phyloP scores from a whole-genome alignment of 192 early-diverging fungal genomes.

The Mortierella alpina region DNA sequence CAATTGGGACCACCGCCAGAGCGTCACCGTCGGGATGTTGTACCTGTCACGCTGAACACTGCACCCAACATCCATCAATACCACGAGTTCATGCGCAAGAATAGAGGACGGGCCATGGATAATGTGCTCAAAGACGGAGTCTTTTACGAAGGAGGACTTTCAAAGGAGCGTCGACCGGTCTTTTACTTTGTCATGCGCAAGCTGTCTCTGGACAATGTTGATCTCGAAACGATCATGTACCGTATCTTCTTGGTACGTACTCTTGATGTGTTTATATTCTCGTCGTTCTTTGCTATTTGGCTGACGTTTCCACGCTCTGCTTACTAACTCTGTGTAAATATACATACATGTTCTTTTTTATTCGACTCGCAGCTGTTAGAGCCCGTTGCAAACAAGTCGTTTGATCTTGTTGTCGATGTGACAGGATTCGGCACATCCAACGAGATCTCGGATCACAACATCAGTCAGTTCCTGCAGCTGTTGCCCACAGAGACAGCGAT shows the following conservation, averaged over 20 bases:
- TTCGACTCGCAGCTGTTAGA: constrained; percentile 62
- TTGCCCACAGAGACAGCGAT: constrained; percentile 71
- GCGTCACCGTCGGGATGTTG: constrained; percentile 62
- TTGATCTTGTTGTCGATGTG: constrained; percentile 86
- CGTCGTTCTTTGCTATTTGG: neutral
- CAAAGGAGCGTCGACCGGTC: constrained; percentile 78
- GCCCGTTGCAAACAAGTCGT: constrained; percentile 73
- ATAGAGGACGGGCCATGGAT: constrained; percentile 74
- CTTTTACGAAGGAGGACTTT: constrained; percentile 85
- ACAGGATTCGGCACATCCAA: constrained; percentile 84
- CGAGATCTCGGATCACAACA: constrained; percentile 83
- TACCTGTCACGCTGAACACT: constrained; percentile 54
- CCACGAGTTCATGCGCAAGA: constrained; percentile 81
- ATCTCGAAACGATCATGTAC: constrained; percentile 88
- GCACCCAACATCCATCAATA: constrained; percentile 43
- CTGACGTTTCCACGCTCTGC: constrained; percentile 7
- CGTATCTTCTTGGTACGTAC: constrained; percentile 71
- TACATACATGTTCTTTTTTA: neutral
- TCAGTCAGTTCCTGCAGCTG: constrained; percentile 78
- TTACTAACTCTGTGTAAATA: neutral
- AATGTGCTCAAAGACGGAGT: constrained; percentile 74
- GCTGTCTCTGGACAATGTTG: constrained; percentile 77
- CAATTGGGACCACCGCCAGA: constrained; percentile 91
- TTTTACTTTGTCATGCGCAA: constrained; percentile 88
- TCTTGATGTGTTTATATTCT: neutral